phyloP scores from a whole-genome alignment of 345 rosid genomes.

The Ceriops tagal region DNA sequence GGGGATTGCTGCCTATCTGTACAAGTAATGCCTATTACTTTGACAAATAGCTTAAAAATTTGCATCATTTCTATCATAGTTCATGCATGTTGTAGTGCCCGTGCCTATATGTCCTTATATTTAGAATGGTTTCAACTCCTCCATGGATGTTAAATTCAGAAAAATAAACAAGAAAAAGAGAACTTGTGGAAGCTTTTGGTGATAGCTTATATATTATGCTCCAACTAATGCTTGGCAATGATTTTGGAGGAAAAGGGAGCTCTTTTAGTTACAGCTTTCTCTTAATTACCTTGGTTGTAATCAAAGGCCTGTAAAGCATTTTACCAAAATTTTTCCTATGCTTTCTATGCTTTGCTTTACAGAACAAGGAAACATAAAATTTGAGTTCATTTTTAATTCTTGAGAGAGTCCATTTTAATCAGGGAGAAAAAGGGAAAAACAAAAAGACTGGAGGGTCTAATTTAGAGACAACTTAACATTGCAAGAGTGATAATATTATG shows the following conservation, averaged over 20 bases:
- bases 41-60: conserved; percentile 1
- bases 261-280: too few species aligned
- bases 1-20: conserved; percentile 96
- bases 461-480: not conserved
- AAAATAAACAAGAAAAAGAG: not conserved
- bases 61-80: not conserved
- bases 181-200: not conserved
- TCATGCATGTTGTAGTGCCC: not conserved
- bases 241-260: too few species aligned
- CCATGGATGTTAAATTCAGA: not conserved
- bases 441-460: too few species aligned
- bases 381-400: too few species aligned
- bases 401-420: too few species aligned
- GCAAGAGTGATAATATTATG: not conserved
- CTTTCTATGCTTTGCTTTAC: too few species aligned
- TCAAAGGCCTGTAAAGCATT: too few species aligned
- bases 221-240: too few species aligned
- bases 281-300: too few species aligned
- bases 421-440: too few species aligned
- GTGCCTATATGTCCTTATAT: not conserved
- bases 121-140: conserved; percentile 1
- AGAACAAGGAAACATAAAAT: too few species aligned
- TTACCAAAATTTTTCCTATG: too few species aligned
- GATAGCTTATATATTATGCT: not conserved
- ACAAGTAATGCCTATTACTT: conserved; percentile 63